Percentiles rank a stretch among this genome's conserved stretches.
These are phyloP conservation scores for Schwanniomyces pseudopolymorphus DNA, from an alignment of 805 yeast species.

Conservation along the genomic window DNA sequence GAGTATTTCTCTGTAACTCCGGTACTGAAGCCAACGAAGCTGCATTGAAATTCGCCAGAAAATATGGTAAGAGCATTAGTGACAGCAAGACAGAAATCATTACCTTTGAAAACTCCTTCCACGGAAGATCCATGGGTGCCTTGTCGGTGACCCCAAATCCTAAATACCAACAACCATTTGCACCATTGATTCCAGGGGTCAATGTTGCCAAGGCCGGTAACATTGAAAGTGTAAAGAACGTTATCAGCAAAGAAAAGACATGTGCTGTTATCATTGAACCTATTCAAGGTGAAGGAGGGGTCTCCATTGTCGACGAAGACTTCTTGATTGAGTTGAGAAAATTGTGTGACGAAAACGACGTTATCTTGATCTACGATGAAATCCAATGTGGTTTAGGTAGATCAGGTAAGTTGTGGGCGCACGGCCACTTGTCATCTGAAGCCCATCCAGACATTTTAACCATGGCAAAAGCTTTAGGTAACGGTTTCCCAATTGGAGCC, in stretches of 20 bases:
- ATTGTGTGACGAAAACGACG: conserved; percentile 67
- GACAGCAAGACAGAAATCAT: conserved; percentile 70
- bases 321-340: conserved; percentile 66
- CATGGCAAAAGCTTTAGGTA: conserved; percentile 94
- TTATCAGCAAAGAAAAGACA: conserved; percentile 58
- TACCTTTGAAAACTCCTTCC: conserved; percentile 88
- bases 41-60: conserved; percentile 68
- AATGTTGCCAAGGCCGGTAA: conserved; percentile 63
- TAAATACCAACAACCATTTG: conserved; percentile 88
- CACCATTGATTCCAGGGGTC: conserved; percentile 90
- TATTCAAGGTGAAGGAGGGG: conserved; percentile 98
- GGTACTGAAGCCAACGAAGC: conserved; percentile 63
- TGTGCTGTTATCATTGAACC: conserved; percentile 97
- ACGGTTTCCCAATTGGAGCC: conserved; percentile 96
- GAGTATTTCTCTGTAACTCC: conserved; percentile 64
- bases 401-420: conserved; percentile 93
- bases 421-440: conserved; percentile 64
- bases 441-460: conserved; percentile 95
- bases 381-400: conserved; percentile 97
- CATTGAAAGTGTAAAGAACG: conserved; percentile 54
- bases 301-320: conserved; percentile 61
- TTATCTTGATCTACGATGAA: conserved; percentile 85
- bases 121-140: conserved; percentile 94
- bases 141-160: conserved; percentile 88
- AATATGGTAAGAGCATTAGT: conserved; percentile 61